phyloP scores from a whole-genome alignment of 768 basidiomycete species.

The Pleurotus platypus region DNA sequence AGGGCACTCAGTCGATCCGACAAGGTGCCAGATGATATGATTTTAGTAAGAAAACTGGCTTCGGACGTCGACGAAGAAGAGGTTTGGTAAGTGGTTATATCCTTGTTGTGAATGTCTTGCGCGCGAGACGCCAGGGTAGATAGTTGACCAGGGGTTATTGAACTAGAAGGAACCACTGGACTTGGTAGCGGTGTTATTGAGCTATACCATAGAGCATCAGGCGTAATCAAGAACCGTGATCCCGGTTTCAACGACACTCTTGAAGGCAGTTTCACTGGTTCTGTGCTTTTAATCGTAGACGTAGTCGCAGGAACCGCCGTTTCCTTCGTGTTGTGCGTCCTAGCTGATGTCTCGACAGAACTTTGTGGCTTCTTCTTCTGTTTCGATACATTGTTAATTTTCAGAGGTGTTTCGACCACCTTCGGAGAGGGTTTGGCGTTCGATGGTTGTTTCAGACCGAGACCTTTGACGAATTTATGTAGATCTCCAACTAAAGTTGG shows the following conservation, averaged over 20 bases:
- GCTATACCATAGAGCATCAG: constrained; percentile 54
- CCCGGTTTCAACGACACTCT: constrained; percentile 33
- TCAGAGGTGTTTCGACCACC: constrained; percentile 8
- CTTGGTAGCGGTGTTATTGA: constrained; percentile 35
- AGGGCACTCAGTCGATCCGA: constrained; percentile 90
- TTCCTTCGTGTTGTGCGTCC: not conserved
- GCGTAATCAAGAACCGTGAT: constrained; percentile 34
- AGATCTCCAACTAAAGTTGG: constrained; percentile 40
- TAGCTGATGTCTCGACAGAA: constrained; percentile 6
- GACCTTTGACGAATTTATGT: constrained; percentile 40
- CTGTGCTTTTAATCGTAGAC: not conserved
- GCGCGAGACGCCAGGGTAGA: constrained; percentile 42
- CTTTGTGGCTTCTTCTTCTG: constrained; percentile 17
- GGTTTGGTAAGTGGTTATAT: constrained; percentile 43
- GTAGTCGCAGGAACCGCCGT: not conserved
- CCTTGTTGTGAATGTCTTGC: constrained; percentile 33
- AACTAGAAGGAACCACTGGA: constrained; percentile 20
- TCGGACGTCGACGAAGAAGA: constrained; percentile 70
- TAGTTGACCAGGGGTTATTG: constrained; percentile 41
- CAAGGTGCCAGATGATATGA: constrained; percentile 85
- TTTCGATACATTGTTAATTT: constrained; percentile 11
- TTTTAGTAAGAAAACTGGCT: constrained; percentile 75
- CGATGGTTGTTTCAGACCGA: constrained; percentile 24
- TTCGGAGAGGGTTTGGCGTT: constrained; percentile 2
- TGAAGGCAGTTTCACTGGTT: constrained; percentile 23